Evolutionary conservation across 2,329 filamentous ascomycete species (phyloP).

Genomic region (Bipolaris gigantea): DNA sequence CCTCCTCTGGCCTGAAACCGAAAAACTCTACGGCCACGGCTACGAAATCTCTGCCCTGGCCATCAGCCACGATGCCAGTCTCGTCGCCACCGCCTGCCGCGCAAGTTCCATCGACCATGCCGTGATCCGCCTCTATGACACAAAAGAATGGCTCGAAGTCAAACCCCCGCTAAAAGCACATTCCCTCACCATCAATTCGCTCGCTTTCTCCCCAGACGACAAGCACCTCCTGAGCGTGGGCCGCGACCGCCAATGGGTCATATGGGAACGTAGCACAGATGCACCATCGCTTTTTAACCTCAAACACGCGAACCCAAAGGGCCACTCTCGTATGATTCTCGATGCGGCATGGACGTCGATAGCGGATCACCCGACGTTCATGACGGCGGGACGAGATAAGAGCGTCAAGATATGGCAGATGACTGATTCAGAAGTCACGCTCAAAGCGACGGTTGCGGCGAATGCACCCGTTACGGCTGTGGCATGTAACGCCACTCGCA

Average conservation of each 20-base stretch:
- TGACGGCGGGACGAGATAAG: conserved; percentile 90
- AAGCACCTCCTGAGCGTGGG: conserved; percentile 81
- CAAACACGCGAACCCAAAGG: conserved; percentile 72
- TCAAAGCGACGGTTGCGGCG: conserved; percentile 30
- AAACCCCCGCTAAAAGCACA: conserved; percentile 82
- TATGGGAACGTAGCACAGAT: conserved; percentile 63
- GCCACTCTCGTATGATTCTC: conserved; percentile 89
- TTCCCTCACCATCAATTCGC: conserved; percentile 78
- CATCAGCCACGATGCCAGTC: conserved; percentile 68
- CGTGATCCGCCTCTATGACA: conserved; percentile 89
- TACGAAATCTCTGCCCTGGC: conserved; percentile 93
- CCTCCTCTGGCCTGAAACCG: conserved; percentile 92
- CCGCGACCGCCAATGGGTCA: conserved; percentile 85
- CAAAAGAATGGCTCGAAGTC: conserved; percentile 82
- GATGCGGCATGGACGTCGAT: conserved; percentile 74
- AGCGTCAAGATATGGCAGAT: conserved; percentile 65
- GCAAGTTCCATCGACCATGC: conserved; percentile 93
- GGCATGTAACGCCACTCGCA: conserved; percentile 16
- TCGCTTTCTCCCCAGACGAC: conserved; percentile 79
- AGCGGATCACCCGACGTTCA: conserved; percentile 60
- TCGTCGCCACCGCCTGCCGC: conserved; percentile 90
- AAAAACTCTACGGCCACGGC: conserved; percentile 97
- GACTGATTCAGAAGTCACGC: conserved; percentile 18
- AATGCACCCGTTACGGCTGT: conserved; percentile 37
- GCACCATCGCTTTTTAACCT: conserved; percentile 56